Base-by-base conservation (phyloP, 768 basidiomycete species). In the Lanmaoa rubissima region DNA sequence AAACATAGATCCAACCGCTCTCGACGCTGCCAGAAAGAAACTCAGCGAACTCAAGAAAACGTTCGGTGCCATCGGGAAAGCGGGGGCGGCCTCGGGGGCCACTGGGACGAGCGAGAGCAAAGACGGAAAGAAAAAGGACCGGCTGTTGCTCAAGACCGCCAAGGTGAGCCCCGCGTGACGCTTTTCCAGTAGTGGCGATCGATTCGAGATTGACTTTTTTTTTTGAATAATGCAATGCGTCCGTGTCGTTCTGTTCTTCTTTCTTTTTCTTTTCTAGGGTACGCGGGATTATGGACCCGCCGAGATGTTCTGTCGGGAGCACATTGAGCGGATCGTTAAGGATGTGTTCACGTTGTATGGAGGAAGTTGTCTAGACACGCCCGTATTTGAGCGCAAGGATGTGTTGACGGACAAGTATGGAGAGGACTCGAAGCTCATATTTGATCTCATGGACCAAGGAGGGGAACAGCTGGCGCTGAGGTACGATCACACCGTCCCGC, bases 361-460 rank as follows among this genome's bases (percentile, higher is more conserved):
- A 13, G 97, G 88, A 8, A 81, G 84, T 51, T 93, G 91, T 59
- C 91, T 99, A 53, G 97, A 99, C 73, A 99, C 97, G 3, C 97
- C 97, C 51, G 95, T 98, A 7, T 98, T 99, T 65, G 97, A 98
- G 75, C 86, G 96, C 58, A 95, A 95, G 72, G 97, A 99, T 69
- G 87, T 99, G 55, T 75, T 98, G 42, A 84, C 94, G 1, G 96
- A 93, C 57, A 99, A 99, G 74, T 97, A 98, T 63, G 97, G 97
- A 51, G 97, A 99, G 73, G 97, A 98, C 69, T 82, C 86, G 39
- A 99, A 98, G 72, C 85, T 98, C 62, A 98, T 99, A 58, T 98
- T 97, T 69, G 97, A 98, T 73, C 81, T 99, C 48, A 86, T 88
- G 80, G 97, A 98, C 73, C 96, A 99, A 67, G 96, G 97, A 3